Conservation (phyloP, 805 yeast genomes). For the Lipomyces kockii region DNA sequence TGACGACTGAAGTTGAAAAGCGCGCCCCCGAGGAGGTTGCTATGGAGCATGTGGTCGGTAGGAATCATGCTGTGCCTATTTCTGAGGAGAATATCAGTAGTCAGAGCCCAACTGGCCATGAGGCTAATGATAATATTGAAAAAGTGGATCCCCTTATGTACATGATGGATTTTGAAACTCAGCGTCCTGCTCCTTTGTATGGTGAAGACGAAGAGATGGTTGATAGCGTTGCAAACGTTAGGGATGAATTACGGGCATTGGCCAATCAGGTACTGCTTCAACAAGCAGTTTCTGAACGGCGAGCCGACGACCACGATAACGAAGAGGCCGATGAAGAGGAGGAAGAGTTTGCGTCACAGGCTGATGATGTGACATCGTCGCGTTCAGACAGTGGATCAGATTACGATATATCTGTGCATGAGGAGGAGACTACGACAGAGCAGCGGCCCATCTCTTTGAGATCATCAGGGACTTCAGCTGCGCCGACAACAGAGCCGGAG, state of each 20-base stretch:
- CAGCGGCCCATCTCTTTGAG: not conserved
- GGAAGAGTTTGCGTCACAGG: conserved; percentile 1
- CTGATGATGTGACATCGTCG: conserved; percentile 5
- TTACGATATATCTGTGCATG: not conserved
- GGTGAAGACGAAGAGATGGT: not conserved
- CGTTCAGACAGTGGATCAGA: not conserved
- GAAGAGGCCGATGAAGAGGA: conserved; percentile 5
- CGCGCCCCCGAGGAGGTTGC: not conserved
- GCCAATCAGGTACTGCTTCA: not conserved
- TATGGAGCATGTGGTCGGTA: not conserved
- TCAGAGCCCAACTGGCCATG: not conserved
- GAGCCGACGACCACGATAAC: not conserved
- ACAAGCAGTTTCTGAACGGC: conserved; percentile 5
- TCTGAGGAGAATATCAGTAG: not conserved
- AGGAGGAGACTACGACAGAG: not conserved
- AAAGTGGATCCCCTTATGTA: not conserved
- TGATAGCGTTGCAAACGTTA: not conserved
- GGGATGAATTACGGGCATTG: conserved; percentile 3
- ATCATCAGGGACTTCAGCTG: not conserved
- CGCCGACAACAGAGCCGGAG: not conserved
- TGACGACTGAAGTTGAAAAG: not conserved
- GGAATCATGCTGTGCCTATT: not conserved
- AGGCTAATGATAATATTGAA: not conserved
- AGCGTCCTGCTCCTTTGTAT: not conserved
- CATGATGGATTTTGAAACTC: conserved; percentile 5